A percentile compares a stretch with the other conserved stretches of the same genome.
These are phyloP conservation scores for Penicillium oxalicum DNA, from an alignment of 2,329 filamentous ascomycete species.

Conservation along the genomic window DNA sequence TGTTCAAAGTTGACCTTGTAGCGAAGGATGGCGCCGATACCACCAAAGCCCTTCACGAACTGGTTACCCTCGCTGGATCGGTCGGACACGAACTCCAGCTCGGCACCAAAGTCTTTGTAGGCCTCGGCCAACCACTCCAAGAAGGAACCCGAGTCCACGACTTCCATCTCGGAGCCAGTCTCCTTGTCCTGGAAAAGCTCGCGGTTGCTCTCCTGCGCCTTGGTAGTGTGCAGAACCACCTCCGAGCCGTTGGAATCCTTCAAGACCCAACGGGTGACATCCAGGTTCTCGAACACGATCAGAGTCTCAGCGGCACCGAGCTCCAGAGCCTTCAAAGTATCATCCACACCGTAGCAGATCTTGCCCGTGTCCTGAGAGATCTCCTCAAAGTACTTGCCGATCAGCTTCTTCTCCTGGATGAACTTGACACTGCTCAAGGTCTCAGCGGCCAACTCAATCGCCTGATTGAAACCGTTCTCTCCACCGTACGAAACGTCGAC, in stretches of 20 bases:
- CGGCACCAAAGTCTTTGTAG: conserved; percentile 96
- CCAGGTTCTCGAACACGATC: conserved; percentile 96
- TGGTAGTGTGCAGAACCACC: conserved; percentile 78
- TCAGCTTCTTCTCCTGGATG: conserved; percentile 99
- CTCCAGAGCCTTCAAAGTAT: conserved; percentile 94
- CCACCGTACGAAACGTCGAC: conserved; percentile 98
- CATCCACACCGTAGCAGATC: conserved; percentile 96
- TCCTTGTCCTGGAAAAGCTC: conserved; percentile 90
- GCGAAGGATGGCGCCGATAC: conserved; percentile 91
- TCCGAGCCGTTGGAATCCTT: conserved; percentile 71
- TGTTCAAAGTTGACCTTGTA: conserved; percentile 99
- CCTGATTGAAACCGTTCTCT: conserved; percentile 99
- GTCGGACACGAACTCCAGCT: conserved; percentile 94
- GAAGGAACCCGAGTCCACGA: conserved; percentile 80
- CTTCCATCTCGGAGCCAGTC: conserved; percentile 95
- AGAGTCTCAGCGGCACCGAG: conserved; percentile 89
- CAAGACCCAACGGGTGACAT: conserved; percentile 84
- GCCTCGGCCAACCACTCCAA: conserved; percentile 99
- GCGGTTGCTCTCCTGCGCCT: conserved; percentile 73
- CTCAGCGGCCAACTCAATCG: conserved; percentile 90
- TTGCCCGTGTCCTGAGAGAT: conserved; percentile 96
- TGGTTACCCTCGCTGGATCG: conserved; percentile 97
- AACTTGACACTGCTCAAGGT: conserved; percentile 99
- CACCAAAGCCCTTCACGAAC: conserved; percentile 99
- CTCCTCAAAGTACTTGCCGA: conserved; percentile 97